Base-by-base conservation (phyloP, 768 basidiomycete genomes). In the Suillus weaverae region DNA sequence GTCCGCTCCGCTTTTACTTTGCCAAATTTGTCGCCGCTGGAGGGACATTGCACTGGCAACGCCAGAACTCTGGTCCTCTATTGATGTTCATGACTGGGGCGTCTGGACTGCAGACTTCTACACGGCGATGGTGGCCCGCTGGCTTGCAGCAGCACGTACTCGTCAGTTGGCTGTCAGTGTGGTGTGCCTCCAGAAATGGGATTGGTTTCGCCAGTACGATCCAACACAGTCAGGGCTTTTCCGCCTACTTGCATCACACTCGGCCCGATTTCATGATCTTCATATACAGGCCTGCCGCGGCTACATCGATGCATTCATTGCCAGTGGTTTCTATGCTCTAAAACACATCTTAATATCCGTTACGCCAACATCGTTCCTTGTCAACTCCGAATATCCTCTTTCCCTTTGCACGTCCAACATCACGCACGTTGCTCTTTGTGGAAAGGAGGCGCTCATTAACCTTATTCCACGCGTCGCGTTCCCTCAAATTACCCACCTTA, bases 1-100 rank as follows among this genome's bases (percentile, higher is more conserved):
- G 56, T 63, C 67, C 7, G 74, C 76, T 35, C 78, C 78, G 4
- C 62, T 79, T 9, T 62, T 78, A 44, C 73, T 79, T 44, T 70
- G 74, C 1, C 77, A 70, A 22, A 69, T 78, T 35, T 78, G 77
- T 64, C 76, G 69, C 20, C 69, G 76, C 32, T 78, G 77, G 77
- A 67, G 77, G 50, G 55, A 36, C 7, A 68, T 79, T 62, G 69
- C 62, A 26, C 69, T 71, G 18, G 64, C 68, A 5, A 72, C 78
- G 2, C 74, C 78, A 4, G 73, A 76, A 62, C 62, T 78, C 1
- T 78, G 77, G 77, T 67, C 74, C 11, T 72, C 69, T 55, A 65
- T 77, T 22, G 60, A 70, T 13, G 61, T 78, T 8, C 43, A 61
- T 10, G 76, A 78, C 53, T 66, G 64, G n/a, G 76, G 74, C 22